phyloP scores from a whole-genome alignment of 1,139 yeast genomes.

The Meyerozyma athensensis region DNA sequence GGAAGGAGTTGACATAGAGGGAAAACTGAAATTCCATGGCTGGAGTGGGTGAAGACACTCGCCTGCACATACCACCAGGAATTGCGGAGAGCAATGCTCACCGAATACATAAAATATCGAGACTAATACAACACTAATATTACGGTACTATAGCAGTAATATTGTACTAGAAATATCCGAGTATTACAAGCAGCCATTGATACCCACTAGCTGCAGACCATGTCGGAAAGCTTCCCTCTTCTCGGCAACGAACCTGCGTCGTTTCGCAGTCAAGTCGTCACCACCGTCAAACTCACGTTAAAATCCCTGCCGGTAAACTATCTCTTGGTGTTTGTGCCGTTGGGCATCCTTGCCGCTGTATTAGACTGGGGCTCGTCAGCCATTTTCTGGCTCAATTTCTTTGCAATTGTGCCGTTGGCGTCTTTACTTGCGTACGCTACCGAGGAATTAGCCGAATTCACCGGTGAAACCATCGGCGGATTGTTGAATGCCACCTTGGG shows the following conservation, averaged over 20 bases:
- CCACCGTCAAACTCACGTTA: slow-evolving; percentile 24
- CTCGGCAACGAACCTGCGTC: neutral
- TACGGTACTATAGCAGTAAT: too few species aligned
- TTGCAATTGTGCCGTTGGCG: slow-evolving; percentile 91
- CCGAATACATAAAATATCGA: too few species aligned
- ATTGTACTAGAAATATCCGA: too few species aligned
- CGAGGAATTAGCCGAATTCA: slow-evolving; percentile 81
- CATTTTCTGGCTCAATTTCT: slow-evolving; percentile 70
- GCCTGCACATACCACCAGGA: too few species aligned
- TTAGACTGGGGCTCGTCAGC: slow-evolving; percentile 54
- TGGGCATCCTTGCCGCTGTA: slow-evolving; percentile 73
- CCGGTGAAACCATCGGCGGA: slow-evolving; percentile 88
- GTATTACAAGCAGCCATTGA: too few species aligned
- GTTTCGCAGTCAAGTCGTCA: neutral
- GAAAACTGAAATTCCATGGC: too few species aligned
- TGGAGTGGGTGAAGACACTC: too few species aligned
- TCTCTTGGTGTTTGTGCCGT: slow-evolving; percentile 75
- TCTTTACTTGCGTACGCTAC: slow-evolving; percentile 87
- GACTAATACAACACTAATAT: too few species aligned
- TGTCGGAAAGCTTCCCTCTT: neutral
- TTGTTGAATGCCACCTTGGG: slow-evolving; percentile 94
- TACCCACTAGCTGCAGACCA: neutral
- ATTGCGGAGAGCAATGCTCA: too few species aligned
- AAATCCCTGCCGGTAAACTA: slow-evolving; percentile 73
- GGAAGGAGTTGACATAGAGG: slow-evolving; percentile 35